Evolutionary conservation across 202 grass and related monocot species (phyloP), one percentile per base, ranked within the genome.

Genomic region (Zizania palustris): DNA sequence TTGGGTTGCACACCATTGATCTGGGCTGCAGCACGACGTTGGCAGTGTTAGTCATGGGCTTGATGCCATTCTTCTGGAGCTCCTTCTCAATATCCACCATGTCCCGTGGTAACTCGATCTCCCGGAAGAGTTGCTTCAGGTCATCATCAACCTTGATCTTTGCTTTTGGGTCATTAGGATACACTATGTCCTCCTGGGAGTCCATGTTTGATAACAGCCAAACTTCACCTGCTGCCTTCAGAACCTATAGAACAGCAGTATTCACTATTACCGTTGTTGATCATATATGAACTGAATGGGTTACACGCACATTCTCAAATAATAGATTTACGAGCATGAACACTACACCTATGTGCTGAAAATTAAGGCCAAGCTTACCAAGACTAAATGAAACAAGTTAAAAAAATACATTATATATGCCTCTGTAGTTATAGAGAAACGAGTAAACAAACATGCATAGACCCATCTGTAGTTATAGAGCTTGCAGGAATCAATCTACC

Each of bases 181-280:
- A 93, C 13, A 89, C 88, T 12, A 93, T 97, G 80, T 91, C 90
- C 79, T 93, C 90, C 80, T 97, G 93, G 3, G 88, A 97, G 37
- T 97, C 90, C 90, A 93, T 97, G 78, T 93, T 97, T 72, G 93
- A 89, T 38, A 97, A 72, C 36, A 97, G 67, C 90, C 90, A 97
- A 21, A 91, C 90, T 67, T 91, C 83, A 72, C 89, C 89, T 19
- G 79, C 58, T 22, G 75, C 63, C 79, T 93, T 97, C 81, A 97
- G 63, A 79, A 75, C 88, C 93, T 93, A 48, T 14, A 82, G 41
- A 42, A 65, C 58, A 82, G 41, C 19, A 71, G 21, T 45, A 41
- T 67, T 70, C 60, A 68, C 48, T 36, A 54, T 80, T 53, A 75
- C 21, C 16, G 14, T 40, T 34, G 11, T 9, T 14, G 1, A 59